Evolutionary conservation across 2,329 filamentous ascomycete genomes (phyloP), one percentile per base, ranked within the genome.

Genomic region (Aspergillus niger): DNA sequence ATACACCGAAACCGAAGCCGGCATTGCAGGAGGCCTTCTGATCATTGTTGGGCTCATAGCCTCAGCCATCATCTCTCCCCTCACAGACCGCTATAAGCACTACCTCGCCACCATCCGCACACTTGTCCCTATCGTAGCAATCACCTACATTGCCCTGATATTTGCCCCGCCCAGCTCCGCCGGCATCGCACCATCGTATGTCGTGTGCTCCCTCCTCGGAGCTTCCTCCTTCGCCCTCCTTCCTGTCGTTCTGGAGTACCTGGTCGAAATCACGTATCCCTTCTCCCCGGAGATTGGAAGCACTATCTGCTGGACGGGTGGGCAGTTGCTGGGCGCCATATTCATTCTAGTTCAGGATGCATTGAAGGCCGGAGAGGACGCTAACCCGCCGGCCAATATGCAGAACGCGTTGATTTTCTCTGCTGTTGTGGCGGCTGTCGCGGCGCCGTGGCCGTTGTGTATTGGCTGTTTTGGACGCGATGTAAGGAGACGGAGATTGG

Each of bases 181-280:
- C 5, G 76, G 72, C 26, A 77, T 78, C 48, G 69, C 71, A 8
- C 73, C 91, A 0, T 88, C 91, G 0, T 97, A 92, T 71, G 82
- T 90, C 56, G 84, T 96, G 15, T 86, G 91, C 65, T 86, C 89
- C 2, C 63, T 96, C 15, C 81, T 97, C 3, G 95, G 95, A 48
- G 92, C 92, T 1, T 80, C 91, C 0, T 88, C 85, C 8, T 98
- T 98, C 77, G 84, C 84, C 20, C 79, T 98, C 3, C 83, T 98
- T 0, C 95, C 95, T 3, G 85, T 97, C 39, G 90, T 88, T 5
- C 84, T 98, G 53, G 95, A 99, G 77, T 92, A 90, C 68, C 81
- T 97, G 15, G 91, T 91, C 55, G 92, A 98, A 74, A 85, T 97
- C 61, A 92, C 90, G 5, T 91, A 95, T 70, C 95, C 95, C 0